Conservation (phyloP, 1,284 basidiomycete genomes). For the Cutaneotrichosporon curvatum region DNA sequence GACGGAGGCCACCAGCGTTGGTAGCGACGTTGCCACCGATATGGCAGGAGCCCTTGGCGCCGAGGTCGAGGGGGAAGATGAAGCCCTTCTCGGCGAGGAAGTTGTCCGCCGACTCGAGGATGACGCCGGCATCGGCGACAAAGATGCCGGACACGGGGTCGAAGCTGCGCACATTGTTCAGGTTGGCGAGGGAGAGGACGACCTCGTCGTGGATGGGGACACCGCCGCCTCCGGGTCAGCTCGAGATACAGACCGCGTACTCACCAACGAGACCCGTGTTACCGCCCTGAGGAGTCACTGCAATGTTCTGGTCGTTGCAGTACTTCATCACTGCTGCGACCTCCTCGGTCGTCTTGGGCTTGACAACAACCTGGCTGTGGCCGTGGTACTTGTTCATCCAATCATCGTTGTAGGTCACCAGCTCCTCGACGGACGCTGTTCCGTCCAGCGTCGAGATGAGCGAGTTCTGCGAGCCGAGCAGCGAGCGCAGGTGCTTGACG, state of each 20-base stretch:
- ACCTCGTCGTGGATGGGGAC: constrained; percentile 87
- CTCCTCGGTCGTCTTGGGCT: constrained; percentile 79
- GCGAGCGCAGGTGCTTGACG: constrained; percentile 47
- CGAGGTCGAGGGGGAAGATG: constrained; percentile 96
- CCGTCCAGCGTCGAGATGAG: constrained; percentile 49
- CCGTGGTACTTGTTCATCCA: constrained; percentile 98
- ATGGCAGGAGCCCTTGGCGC: constrained; percentile 98
- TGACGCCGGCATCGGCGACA: constrained; percentile 75
- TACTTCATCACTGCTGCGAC: constrained; percentile 80
- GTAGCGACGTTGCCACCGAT: constrained; percentile 97
- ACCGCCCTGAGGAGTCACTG: constrained; percentile 93
- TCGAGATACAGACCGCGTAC: constrained; percentile 12
- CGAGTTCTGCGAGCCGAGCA: constrained; percentile 47
- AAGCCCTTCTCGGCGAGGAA: constrained; percentile 81
- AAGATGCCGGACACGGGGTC: constrained; percentile 75
- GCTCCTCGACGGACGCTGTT: constrained; percentile 54
- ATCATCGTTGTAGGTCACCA: constrained; percentile 78
- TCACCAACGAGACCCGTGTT: constrained; percentile 87
- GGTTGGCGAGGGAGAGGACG: constrained; percentile 71
- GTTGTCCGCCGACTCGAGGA: constrained; percentile 85
- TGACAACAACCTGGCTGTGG: constrained; percentile 72
- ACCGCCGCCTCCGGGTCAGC: constrained; percentile 60
- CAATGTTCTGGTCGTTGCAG: constrained; percentile 70
- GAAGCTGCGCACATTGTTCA: constrained; percentile 82
- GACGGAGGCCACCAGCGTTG: constrained; percentile 90